Base-by-base conservation (phyloP, 2,329 filamentous ascomycete species). In the Sclerotinia subarctica region DNA sequence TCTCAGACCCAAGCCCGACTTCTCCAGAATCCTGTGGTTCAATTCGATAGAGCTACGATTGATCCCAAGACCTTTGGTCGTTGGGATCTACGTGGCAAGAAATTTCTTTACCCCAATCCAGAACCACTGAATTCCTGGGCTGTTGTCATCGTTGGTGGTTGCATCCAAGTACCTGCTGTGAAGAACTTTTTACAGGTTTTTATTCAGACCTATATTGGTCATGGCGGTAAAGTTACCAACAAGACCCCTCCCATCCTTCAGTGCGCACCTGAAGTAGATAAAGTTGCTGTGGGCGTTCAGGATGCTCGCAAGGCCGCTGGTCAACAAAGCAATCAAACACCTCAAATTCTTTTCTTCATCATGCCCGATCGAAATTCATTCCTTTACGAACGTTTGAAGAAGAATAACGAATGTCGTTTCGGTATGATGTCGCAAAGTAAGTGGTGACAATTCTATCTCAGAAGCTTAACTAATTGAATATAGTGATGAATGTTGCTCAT, bases 311-410 rank as follows among this genome's bases (percentile, higher is more conserved):
- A 56, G 0, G 51, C 53, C 19, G 67, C 69, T 67, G 75, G 75
- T 15, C 72, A 74, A 52, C 66, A 72, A 19, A 21, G 17, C 29
- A 54, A 49, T 2, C 26, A 49, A 4, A 32, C 66, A 4, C 91
- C 94, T 0, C 89, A 95, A 76, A 85, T 99, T 4, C 77, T 99
- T 11, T 85, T 98, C 73, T 90, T 94, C 73, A 83, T 98, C 15
- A 82, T 97, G 1, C 84, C 85, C 0, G 86, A 88, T 76, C 90
- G 90, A 75, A 90, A 93, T 70, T 81, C 86, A 0, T 86, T 88
- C 19, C 82, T 87, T 0, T 99, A 99, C 74, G 88, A 92, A 64
- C 88, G 92, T 0, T 85, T 98, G 77, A 99, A 99, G 86, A 94
- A 94, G 79, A 92, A 87, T 35, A 90, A 88, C 70, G 95, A 99